These are phyloP conservation scores for Pyricularia grisea DNA, from an alignment of 2,329 filamentous ascomycete species.

Conservation along the genomic window DNA sequence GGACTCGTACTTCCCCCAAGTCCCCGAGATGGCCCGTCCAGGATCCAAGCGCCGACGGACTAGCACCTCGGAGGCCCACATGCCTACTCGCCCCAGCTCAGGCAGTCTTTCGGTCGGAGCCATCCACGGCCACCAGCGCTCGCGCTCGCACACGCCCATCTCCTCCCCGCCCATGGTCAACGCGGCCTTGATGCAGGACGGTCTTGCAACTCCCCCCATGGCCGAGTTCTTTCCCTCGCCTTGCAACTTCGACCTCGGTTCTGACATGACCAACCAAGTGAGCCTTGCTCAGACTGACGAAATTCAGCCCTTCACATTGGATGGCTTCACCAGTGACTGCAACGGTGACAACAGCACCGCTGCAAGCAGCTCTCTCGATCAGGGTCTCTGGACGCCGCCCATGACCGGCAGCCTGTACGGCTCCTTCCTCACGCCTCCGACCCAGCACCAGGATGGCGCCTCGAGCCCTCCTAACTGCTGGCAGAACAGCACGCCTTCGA, in stretches of 20 bases:
- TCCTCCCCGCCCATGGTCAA: conserved; percentile 5
- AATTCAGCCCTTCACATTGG: conserved; percentile 1
- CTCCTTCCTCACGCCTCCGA: conserved; percentile 4
- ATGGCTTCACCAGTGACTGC: conserved; percentile 1
- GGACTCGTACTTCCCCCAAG: conserved; percentile 1
- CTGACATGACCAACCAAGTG: neutral
- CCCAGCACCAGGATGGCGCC: neutral
- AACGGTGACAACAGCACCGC: neutral
- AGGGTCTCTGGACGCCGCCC: conserved; percentile 6
- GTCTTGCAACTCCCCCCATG: conserved; percentile 2
- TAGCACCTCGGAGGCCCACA: neutral
- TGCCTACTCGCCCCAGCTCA: neutral
- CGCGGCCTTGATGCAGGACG: neutral
- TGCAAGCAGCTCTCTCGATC: neutral
- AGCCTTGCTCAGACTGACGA: neutral
- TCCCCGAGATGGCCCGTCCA: neutral
- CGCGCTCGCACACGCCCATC: conserved; percentile 4
- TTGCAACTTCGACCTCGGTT: conserved; percentile 2
- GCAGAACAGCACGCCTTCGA: conserved; percentile 4
- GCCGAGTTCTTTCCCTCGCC: conserved; percentile 4
- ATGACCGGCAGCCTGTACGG: conserved; percentile 5
- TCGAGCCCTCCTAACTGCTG: conserved; percentile 1
- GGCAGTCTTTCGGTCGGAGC: neutral
- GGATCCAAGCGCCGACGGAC: conserved; percentile 4
- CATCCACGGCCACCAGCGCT: conserved; percentile 3